Evolutionary conservation across 306 rosid species (phyloP), one percentile per base, ranked within the genome.

Genomic region (Echinosophora koreensis): DNA sequence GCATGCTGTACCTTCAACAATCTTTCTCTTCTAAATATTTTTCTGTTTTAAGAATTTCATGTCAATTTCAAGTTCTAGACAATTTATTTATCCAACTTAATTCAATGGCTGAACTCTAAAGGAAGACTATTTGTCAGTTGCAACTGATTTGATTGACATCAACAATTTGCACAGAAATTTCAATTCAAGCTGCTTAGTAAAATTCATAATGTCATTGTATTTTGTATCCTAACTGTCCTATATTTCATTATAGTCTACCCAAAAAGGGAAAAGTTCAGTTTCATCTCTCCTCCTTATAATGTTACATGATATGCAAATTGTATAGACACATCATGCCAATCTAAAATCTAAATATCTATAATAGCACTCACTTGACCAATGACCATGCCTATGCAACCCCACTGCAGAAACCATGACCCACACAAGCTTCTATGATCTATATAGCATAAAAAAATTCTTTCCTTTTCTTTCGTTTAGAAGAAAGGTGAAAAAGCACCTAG

Each of bases 141-240:
- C 22, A 22, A 22, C 22, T 22, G 22, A 22, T 22, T 22, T 1
- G 22, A 22, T 22, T 22, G 22, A 22, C 22, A 22, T 22, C 22
- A 22, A 59, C 28, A 28, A 74, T 49, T 59, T 49, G 69, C 69
- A 34, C 37, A 55, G 13, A 54, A 41, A 30, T 70, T 38, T 70
- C 0, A 6, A 37, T 65, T 60, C 8, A 51, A 8, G 11, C 55
- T 51, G 5, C 59, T 34, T 39, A 7, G 5, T 51, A 9, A 35
- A 63, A 17, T n/a, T 66, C 79, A 39, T 56, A 65, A 71, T 39
- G 42, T 34, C 78, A 65, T 34, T 30, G 41, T 57, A 55, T 51
- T 54, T 44, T 44, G 63, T 55, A 69, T n/a, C 67, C 62, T 46
- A 64, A 47, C 59, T 54, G 16, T 27, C 6, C 73, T 14, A 14